Evolutionary conservation across 441 rosid genomes (phyloP).

Genomic region (Adansonia gregorii): DNA sequence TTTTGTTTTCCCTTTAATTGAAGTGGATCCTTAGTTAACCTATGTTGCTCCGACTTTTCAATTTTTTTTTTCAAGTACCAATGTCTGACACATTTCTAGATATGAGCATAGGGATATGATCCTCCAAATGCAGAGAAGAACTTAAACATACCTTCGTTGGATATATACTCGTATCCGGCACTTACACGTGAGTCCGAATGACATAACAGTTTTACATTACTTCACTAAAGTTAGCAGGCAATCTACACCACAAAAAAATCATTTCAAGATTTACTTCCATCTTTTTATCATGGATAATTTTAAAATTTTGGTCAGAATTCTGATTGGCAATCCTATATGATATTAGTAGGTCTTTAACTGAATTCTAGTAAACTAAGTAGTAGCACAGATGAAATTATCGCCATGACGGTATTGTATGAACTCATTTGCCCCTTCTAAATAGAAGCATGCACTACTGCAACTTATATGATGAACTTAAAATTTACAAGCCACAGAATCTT

Average conservation of each 20-base stretch:
- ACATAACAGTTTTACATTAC: slow-evolving; percentile 4
- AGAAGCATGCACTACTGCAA: not conserved
- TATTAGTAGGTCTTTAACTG: not conserved
- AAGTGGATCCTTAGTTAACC: too few relatives aligned
- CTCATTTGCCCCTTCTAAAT: not conserved
- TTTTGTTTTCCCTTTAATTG: too few relatives aligned
- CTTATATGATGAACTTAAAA: not conserved
- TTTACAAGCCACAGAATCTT: not conserved
- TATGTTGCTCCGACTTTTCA: too few relatives aligned
- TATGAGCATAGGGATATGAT: too few relatives aligned
- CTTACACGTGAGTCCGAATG: too few relatives aligned
- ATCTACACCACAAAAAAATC: not conserved
- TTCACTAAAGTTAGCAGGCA: not conserved
- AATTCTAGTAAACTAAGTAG: slow-evolving; percentile 10
- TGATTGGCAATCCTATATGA: not conserved
- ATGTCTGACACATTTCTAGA: too few relatives aligned
- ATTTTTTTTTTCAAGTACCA: too few relatives aligned
- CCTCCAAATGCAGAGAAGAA: too few relatives aligned
- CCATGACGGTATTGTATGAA: not conserved
- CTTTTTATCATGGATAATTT: not conserved
- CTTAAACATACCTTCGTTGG: too few relatives aligned
- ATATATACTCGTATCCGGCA: too few relatives aligned
- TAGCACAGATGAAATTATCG: not conserved
- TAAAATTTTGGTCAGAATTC: not conserved
- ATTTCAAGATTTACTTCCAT: not conserved